Percentiles rank a stretch among this genome's conserved stretches.
These are phyloP conservation scores for Suhomyces xylopsoci DNA, from an alignment of 805 yeast species.

Conservation along the genomic window DNA sequence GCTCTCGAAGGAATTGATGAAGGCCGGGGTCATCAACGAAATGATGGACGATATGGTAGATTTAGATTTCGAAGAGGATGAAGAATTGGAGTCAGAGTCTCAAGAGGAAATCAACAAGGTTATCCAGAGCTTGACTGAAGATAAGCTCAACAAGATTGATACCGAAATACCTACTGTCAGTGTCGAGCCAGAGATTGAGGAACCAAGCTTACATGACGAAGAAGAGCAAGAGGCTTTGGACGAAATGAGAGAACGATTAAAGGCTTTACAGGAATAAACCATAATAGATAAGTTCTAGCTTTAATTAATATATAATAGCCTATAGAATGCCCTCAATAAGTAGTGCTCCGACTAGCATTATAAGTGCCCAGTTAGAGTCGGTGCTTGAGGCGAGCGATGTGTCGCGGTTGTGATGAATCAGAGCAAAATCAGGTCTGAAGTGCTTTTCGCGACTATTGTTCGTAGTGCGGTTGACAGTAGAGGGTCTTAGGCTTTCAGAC, in stretches of 20 bases:
- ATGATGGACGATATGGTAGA: slow-evolving; percentile 93
- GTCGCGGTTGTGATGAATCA: background rate
- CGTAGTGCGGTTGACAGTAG: background rate
- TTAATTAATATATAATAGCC: background rate
- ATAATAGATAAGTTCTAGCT: background rate
- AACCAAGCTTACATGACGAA: slow-evolving; percentile 29
- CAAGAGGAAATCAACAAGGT: slow-evolving; percentile 66
- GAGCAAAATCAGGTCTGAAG: background rate
- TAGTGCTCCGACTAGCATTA: background rate
- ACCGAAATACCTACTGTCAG: slow-evolving; percentile 30
- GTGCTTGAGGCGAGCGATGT: background rate
- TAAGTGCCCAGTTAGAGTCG: background rate
- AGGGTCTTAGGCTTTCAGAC: background rate
- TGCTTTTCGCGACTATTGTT: background rate
- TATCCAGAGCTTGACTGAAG: slow-evolving; percentile 38
- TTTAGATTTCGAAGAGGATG: slow-evolving; percentile 54
- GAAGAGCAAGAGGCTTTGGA: slow-evolving; percentile 74
- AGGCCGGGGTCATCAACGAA: slow-evolving; percentile 83
- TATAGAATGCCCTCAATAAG: background rate
- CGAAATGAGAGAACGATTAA: slow-evolving; percentile 86
- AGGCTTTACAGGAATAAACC: slow-evolving; percentile 60
- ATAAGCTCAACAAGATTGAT: slow-evolving; percentile 35
- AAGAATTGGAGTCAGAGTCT: slow-evolving; percentile 62
- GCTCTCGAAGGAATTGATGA: slow-evolving; percentile 80
- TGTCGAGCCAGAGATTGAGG: slow-evolving; percentile 14